Base-by-base conservation (phyloP, 768 basidiomycete species). In the Phlegmacium glaucopus region DNA sequence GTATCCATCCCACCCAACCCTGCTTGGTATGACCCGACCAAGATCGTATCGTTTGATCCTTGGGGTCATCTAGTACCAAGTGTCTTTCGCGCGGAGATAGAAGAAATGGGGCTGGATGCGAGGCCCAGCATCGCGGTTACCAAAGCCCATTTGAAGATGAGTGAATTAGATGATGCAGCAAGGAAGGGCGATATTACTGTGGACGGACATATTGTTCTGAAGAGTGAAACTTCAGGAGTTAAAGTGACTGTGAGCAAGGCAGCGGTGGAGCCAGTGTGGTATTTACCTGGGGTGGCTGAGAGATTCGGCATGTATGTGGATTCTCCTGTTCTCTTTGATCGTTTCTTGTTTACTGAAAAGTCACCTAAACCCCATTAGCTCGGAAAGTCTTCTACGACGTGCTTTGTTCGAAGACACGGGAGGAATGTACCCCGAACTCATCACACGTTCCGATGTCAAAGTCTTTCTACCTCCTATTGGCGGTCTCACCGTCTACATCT, bases 221-320 rank as follows among this genome's bases (percentile, higher is more conserved):
- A 77, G 65, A 88, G 85, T 52, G 68, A 69, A 13, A 87, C 82
- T 47, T 81, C 85, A 7, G 94, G 95, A 6, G 81, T 97, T 13
- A 95, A 98, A 71, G 80, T 97, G 10, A 80, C 72, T 39, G 79
- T 87, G n/a, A 85, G 82, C 62, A 97, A 97, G 69, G 94, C 94
- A 0, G 94, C 95, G 0, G 86, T 97, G 7, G 95, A 97, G 61
- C 95, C 94, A 0, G 94, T 97, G 11, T 97, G 94, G 94, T 91
- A 87, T 63, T 70, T 96, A 1, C 94, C 94, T 37, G 92, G 93
- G 9, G 83, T 98, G 1, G 95, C 95, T 0, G 87, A 90, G 55
- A 75, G 95, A n/a, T 92, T 98, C 58, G 87, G 85, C 16, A 93
- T 96, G 90, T 90, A 57, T 61, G 87, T 74, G 12, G 27, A 34